These are phyloP conservation scores for Pseudocercospora ulei DNA, from an alignment of 2,329 filamentous ascomycete species.

Conservation along the genomic window DNA sequence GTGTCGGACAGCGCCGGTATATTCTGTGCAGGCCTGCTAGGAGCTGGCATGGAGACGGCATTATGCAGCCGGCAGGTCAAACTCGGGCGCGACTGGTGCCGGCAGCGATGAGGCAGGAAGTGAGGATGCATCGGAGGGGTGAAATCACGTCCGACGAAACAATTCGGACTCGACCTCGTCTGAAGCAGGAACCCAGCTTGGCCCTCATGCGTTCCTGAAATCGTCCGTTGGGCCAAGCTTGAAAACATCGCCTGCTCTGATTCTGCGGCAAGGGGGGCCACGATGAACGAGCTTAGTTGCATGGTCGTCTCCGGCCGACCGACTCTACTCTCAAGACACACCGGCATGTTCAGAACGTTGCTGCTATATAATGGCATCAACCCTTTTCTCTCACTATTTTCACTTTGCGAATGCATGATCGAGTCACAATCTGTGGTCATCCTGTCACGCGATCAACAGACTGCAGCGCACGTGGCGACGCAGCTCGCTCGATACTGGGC, in stretches of 20 bases:
- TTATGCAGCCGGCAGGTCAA: conserved; percentile 75
- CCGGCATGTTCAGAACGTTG: not conserved
- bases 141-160: too few relatives aligned
- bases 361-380: not conserved
- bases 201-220: too few relatives aligned
- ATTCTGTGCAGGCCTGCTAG: conserved; percentile 73
- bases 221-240: too few relatives aligned
- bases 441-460: not conserved
- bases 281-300: too few relatives aligned
- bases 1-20: conserved; percentile 90
- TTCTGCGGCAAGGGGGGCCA: not conserved
- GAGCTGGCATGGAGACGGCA: conserved; percentile 70
- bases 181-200: too few relatives aligned
- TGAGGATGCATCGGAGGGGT: too few relatives aligned
- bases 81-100: conserved; percentile 58
- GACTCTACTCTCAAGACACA: not conserved
- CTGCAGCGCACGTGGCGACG: not conserved
- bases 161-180: too few relatives aligned
- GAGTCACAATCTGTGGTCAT: not conserved
- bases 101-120: conserved; percentile 29
- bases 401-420: not conserved
- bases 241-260: not conserved
- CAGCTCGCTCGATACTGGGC: not conserved
- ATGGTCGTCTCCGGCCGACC: too few relatives aligned
- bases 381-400: not conserved